Evolutionary conservation across 352 stramenopile genomes (phyloP), one percentile per base, ranked within the genome.

Genomic region (Phytophthora idaei): DNA sequence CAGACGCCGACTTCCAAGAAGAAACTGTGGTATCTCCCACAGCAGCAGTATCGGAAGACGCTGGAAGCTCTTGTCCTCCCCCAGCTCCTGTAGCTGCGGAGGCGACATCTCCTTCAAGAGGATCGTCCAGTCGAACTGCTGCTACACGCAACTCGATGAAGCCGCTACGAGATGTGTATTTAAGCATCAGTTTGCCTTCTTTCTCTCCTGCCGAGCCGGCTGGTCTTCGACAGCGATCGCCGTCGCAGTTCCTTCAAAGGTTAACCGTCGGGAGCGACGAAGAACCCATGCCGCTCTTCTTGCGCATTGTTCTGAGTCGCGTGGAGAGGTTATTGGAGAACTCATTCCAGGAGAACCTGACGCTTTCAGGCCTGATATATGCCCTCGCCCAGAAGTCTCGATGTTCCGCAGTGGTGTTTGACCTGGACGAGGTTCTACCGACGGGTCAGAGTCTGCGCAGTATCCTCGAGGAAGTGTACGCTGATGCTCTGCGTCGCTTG

Each of bases 391-490:
- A 90, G 10, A 92, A 92, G 64, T 58, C 71, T 5, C 72, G 73
- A 17, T 93, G 83, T 32, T 70, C 70, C 0, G 27, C 61, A 0
- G 60, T 85, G 2, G 70, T 93, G 34, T 92, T 92, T 54, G 83
- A 92, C 37, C 48, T 87, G 34, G 56, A 67, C 10, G 81, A 92
- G 46, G 31, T 42, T 17, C 66, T 78, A 1, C 72, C 68, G 10
- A 63, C 44, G 9, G 81, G 78, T 8, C 64, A 83, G 41, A 93
- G 71, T 34, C 67, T 96, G 21, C 88, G 88, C 15, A 73, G 80
- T 49, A 87, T 96, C n/a, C 64, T 96, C 10, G 88, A 96, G 69
- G 81, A 94, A 3, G 85, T 96, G 12, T 85, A 94, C 49, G 71
- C 59, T 2, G 85, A 94, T 44, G 88, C 85, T 4, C 25, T 82